phyloP scores from a whole-genome alignment of 2,329 filamentous ascomycete species.

The Calonectria hongkongensis region DNA sequence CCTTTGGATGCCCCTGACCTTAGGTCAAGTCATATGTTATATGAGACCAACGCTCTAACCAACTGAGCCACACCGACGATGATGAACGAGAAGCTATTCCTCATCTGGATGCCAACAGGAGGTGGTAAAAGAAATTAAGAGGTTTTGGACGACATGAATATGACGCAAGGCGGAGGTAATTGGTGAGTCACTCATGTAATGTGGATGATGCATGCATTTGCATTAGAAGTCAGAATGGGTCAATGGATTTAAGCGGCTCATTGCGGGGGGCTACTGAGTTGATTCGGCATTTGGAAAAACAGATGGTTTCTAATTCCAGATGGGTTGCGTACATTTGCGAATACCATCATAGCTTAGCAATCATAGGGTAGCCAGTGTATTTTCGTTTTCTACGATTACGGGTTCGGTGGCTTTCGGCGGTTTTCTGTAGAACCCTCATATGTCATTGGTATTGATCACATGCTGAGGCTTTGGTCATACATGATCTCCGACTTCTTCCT shows the following conservation, averaged over 20 bases:
- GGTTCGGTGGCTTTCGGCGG: neutral
- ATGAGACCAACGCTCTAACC: conserved; percentile 57
- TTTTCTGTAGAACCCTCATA: neutral
- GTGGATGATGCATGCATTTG: neutral
- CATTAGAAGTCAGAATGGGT: neutral
- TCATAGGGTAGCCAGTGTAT: too few relatives aligned
- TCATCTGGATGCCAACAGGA: conserved; percentile 35
- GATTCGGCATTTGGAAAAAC: too few relatives aligned
- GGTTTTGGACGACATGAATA: neutral
- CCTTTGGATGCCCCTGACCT: conserved; percentile 55
- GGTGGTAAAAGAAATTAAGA: conserved; percentile 14
- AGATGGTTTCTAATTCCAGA: too few relatives aligned
- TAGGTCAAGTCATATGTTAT: conserved; percentile 48
- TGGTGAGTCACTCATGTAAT: neutral
- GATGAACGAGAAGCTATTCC: conserved; percentile 33
- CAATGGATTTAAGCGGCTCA: neutral
- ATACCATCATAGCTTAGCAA: too few relatives aligned
- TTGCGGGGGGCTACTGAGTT: neutral
- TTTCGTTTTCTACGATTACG: neutral
- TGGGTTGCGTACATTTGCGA: too few relatives aligned
- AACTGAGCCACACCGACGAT: conserved; percentile 55
- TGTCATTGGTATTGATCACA: neutral
- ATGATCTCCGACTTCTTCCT: neutral
- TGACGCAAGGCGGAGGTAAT: neutral
- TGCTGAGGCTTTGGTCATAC: neutral